Evolutionary conservation across 345 rosid genomes (phyloP).

Genomic region (Eucalyptus paniculata): DNA sequence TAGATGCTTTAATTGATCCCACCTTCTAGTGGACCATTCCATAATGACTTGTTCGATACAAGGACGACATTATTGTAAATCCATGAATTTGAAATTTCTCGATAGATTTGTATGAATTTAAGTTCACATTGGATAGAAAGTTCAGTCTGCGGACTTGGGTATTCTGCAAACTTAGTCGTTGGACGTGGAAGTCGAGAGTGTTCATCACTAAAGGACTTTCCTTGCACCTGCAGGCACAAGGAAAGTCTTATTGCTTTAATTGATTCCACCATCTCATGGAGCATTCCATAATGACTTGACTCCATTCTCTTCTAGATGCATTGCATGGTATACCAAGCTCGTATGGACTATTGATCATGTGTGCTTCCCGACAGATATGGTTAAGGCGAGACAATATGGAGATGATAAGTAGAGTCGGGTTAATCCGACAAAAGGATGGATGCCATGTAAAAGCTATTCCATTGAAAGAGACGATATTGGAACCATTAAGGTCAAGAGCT

Average conservation of each 20-base stretch:
- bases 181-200: too few relatives aligned
- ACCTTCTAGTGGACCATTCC: background rate
- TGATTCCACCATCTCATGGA: background rate
- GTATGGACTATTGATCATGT: background rate
- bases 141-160: background rate
- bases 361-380: background rate
- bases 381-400: background rate
- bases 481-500: too few relatives aligned
- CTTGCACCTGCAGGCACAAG: background rate
- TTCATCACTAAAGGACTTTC: too few relatives aligned
- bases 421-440: background rate
- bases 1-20: background rate
- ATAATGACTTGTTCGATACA: background rate
- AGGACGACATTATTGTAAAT: background rate
- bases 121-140: background rate
- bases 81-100: background rate
- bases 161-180: too few relatives aligned
- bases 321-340: background rate
- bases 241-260: background rate
- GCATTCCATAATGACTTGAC: background rate
- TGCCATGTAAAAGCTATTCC: too few relatives aligned
- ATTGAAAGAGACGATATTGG: too few relatives aligned
- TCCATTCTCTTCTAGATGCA: background rate
- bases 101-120: background rate
- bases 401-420: background rate